phyloP scores from a whole-genome alignment of 140 eudicot genomes.

The Artemisia princeps region DNA sequence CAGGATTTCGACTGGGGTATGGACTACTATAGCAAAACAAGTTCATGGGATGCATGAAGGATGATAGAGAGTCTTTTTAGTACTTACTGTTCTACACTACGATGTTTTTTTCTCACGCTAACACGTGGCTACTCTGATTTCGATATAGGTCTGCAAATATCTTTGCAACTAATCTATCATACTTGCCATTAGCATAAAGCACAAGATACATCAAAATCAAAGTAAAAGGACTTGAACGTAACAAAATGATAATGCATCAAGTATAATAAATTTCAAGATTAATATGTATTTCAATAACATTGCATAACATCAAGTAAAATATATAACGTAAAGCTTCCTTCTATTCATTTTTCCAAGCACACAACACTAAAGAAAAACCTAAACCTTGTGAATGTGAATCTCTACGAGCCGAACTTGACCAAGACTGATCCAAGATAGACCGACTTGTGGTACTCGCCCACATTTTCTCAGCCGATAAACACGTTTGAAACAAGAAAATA shows the following conservation, averaged over 20 bases:
- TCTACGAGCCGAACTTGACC: slow-evolving; percentile 30
- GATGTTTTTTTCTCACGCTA: too few relatives aligned
- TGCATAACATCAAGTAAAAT: slow-evolving; percentile 23
- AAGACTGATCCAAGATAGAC: slow-evolving; percentile 22
- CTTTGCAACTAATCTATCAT: slow-evolving; percentile 10
- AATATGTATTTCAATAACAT: slow-evolving; percentile 27
- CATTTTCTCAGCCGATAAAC: slow-evolving; percentile 36
- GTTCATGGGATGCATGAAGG: neutral
- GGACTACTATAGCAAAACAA: neutral
- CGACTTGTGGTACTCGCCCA: slow-evolving; percentile 15
- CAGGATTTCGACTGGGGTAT: neutral
- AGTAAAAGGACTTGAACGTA: neutral
- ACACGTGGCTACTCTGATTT: too few relatives aligned
- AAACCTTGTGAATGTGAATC: slow-evolving; percentile 35
- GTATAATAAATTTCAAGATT: slow-evolving; percentile 15
- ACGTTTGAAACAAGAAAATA: slow-evolving; percentile 51
- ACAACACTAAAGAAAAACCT: slow-evolving; percentile 58
- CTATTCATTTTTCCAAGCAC: slow-evolving; percentile 74
- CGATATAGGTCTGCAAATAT: neutral
- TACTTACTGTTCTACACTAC: too few relatives aligned
- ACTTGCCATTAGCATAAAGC: neutral
- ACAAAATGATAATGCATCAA: slow-evolving; percentile 16
- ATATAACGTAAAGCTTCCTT: slow-evolving; percentile 11
- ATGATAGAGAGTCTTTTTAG: too few relatives aligned
- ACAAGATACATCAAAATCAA: neutral